Percentiles rank a stretch among this genome's conserved stretches.
Conservation (phyloP, 176 grass and related monocot genomes). For the Calamus simplicifolius region DNA sequence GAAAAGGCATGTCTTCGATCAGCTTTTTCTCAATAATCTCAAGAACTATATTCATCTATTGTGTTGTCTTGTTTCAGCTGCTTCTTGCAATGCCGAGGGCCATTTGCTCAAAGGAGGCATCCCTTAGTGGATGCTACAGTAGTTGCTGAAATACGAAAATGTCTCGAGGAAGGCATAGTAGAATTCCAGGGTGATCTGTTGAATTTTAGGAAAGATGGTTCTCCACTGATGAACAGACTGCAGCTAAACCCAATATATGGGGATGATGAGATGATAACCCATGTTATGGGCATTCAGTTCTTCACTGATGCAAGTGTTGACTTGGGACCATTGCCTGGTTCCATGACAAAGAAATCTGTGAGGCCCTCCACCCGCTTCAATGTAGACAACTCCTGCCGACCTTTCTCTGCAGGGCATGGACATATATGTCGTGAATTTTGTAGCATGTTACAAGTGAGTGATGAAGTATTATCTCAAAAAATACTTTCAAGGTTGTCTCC, state of each 20-base stretch:
- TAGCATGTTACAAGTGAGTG: conserved; percentile 8
- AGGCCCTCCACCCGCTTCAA: conserved; percentile 29
- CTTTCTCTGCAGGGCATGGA: conserved; percentile 25
- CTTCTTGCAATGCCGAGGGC: conserved; percentile 84
- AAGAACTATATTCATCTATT: too few relatives aligned
- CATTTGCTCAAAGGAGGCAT: conserved; percentile 77
- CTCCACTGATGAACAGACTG: conserved; percentile 75
- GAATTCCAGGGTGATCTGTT: conserved; percentile 79
- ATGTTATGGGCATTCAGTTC: conserved; percentile 87
- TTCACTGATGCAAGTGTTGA: conserved; percentile 67
- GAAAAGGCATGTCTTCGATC: too few relatives aligned
- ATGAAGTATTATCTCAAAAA: conserved; percentile 16
- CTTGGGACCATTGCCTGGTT: conserved; percentile 57
- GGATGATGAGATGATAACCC: conserved; percentile 70
- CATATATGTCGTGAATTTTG: conserved; percentile 11
- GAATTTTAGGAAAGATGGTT: conserved; percentile 86
- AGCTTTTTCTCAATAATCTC: too few relatives aligned
- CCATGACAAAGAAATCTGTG: conserved; percentile 38
- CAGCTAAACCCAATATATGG: conserved; percentile 83
- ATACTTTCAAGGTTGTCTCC: conserved; percentile 13
- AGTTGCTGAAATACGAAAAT: conserved; percentile 54
- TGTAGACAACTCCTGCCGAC: conserved; percentile 29
- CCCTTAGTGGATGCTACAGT: conserved; percentile 59
- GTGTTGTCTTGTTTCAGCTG: conserved; percentile 43
- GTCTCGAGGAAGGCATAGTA: conserved; percentile 50